A percentile compares a stretch with the other conserved stretches of the same genome.
These are phyloP conservation scores for Claviceps cyperi DNA, from an alignment of 2,329 filamentous ascomycete species.

Conservation along the genomic window DNA sequence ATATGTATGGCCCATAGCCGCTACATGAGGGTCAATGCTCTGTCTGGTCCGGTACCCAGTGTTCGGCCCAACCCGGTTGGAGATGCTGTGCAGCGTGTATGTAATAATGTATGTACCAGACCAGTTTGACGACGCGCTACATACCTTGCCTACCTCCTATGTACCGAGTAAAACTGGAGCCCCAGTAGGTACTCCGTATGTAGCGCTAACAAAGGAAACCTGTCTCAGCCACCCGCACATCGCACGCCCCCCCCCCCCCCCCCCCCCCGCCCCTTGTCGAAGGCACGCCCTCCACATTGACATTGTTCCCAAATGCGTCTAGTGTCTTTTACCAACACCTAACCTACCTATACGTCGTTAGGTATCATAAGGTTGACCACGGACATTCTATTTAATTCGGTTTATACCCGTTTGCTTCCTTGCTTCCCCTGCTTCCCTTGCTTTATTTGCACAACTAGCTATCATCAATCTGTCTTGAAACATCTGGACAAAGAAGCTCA, in stretches of 20 bases:
- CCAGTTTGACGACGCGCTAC: not conserved
- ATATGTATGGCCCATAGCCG: too few species aligned
- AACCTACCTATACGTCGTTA: too few species aligned
- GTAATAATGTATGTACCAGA: too few species aligned
- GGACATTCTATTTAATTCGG: not conserved
- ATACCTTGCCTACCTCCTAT: too few species aligned
- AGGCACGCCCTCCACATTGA: slow-evolving; percentile 1
- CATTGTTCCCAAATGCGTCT: slow-evolving; percentile 1
- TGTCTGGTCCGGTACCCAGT: too few species aligned
- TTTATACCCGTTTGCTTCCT: not conserved
- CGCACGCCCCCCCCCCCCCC: not conserved
- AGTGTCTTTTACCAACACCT: not conserved
- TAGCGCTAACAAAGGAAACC: not conserved
- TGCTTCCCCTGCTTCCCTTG: too few species aligned
- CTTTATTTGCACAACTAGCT: not conserved
- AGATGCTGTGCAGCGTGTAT: too few species aligned
- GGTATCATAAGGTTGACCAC: not conserved
- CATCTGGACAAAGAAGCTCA: not conserved
- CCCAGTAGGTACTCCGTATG: not conserved
- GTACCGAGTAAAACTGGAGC: too few species aligned
- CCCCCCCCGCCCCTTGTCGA: not conserved
- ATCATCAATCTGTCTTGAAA: not conserved
- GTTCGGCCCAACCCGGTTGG: too few species aligned
- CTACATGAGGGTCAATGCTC: too few species aligned
- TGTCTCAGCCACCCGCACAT: not conserved